Conservation (phyloP, 495 filamentous ascomycete genomes). For the Aspergillus bridgeri region DNA sequence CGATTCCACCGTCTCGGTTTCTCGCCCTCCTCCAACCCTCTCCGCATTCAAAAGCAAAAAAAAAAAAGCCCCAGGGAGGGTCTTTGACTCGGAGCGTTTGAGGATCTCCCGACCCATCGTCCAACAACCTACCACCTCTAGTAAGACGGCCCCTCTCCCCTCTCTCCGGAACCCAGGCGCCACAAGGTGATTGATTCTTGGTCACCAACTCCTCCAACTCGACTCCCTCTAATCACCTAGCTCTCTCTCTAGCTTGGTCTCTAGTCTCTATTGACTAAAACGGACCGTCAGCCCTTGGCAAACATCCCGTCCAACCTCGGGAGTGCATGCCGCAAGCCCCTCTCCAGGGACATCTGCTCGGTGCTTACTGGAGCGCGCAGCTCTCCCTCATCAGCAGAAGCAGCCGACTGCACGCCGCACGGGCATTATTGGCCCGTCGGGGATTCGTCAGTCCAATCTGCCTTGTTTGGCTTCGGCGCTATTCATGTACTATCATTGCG, state of each 20-base stretch:
- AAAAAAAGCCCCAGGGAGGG: neutral
- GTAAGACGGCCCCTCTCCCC: neutral
- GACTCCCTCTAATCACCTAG: neutral
- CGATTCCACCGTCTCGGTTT: neutral
- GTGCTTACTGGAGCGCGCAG: neutral
- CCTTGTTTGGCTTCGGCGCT: conserved; percentile 7
- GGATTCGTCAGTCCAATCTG: neutral
- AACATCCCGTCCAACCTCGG: conserved; percentile 3
- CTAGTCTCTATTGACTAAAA: neutral
- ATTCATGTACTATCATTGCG: conserved; percentile 7
- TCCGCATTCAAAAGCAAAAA: neutral
- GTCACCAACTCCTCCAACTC: no score
- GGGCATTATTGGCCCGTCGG: conserved; percentile 5
- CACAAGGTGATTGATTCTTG: no score
- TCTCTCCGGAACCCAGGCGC: no score
- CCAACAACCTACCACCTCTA: neutral
- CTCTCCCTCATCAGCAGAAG: conserved; percentile 5
- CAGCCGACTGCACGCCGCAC: neutral
- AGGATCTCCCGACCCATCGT: neutral
- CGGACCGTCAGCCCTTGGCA: neutral
- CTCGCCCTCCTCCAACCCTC: neutral
- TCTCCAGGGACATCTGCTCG: conserved; percentile 2
- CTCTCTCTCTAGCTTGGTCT: no score
- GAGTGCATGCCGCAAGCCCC: conserved; percentile 1
- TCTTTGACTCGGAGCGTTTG: neutral